These are phyloP conservation scores for Aspergillus sp. DNA, from an alignment of 2,329 filamentous ascomycete species.

Conservation along the genomic window DNA sequence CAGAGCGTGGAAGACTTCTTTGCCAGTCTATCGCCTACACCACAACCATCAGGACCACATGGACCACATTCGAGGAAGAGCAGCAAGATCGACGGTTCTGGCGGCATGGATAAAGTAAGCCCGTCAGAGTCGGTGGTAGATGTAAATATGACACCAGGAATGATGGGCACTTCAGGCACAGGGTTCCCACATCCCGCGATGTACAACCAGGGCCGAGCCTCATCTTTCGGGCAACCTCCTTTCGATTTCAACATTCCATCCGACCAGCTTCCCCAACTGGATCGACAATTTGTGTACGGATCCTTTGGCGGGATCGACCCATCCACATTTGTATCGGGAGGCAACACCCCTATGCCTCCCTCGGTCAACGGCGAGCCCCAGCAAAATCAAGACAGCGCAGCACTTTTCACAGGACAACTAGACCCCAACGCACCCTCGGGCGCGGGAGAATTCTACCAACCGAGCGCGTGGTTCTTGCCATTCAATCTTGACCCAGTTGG, in stretches of 20 bases:
- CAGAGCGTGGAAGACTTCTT: slow-evolving; percentile 95
- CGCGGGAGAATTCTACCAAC: slow-evolving; percentile 35
- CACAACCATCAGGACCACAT: slow-evolving; percentile 41
- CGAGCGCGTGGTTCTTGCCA: slow-evolving; percentile 82
- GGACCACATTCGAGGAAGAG: slow-evolving; percentile 29
- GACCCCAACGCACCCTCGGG: slow-evolving; percentile 31
- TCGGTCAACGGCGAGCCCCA: slow-evolving; percentile 20
- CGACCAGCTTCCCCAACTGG: slow-evolving; percentile 60
- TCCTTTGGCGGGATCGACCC: slow-evolving; percentile 59
- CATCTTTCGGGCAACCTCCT: slow-evolving; percentile 25
- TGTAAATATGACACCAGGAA: slow-evolving; percentile 21
- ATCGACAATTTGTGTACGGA: slow-evolving; percentile 71
- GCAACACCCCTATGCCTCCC: slow-evolving; percentile 13
- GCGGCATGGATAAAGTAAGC: slow-evolving; percentile 21
- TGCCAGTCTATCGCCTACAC: slow-evolving; percentile 66
- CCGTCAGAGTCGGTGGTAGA: slow-evolving; percentile 23
- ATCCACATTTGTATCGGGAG: slow-evolving; percentile 23
- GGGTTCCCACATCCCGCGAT: slow-evolving; percentile 35
- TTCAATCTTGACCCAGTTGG: slow-evolving; percentile 75
- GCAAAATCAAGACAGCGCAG: slow-evolving; percentile 13
- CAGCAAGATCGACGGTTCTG: slow-evolving; percentile 19
- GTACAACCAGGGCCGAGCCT: slow-evolving; percentile 23
- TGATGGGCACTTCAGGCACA: slow-evolving; percentile 23
- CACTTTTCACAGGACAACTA: slow-evolving; percentile 31
- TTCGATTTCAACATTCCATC: slow-evolving; percentile 36